These are phyloP conservation scores for Lentinus tigrinus DNA, from an alignment of 768 basidiomycete species.

Conservation along the genomic window DNA sequence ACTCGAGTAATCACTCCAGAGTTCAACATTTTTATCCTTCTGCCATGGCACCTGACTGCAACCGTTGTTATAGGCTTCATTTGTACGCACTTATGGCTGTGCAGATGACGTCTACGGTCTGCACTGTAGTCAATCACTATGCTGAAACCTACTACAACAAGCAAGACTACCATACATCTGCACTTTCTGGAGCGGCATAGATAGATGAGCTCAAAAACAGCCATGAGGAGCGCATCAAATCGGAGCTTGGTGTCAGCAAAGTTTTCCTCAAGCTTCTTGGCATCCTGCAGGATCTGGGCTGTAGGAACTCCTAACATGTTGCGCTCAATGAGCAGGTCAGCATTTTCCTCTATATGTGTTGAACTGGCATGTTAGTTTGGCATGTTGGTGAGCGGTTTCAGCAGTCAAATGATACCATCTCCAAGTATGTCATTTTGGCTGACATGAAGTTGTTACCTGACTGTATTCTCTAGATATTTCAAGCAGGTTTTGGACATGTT, in stretches of 20 bases:
- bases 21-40: too few species aligned
- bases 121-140: too few species aligned
- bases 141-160: not conserved
- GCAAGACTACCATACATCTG: constrained; percentile 7
- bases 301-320: not conserved
- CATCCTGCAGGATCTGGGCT: constrained; percentile 4
- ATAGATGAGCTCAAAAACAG: constrained; percentile 7
- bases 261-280: constrained; percentile 8
- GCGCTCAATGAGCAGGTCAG: constrained; percentile 18
- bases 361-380: constrained; percentile 21
- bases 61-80: too few species aligned
- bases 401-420: constrained; percentile 18
- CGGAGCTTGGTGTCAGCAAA: constrained; percentile 3
- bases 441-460: not conserved
- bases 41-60: too few species aligned
- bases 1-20: too few species aligned
- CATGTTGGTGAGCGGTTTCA: constrained; percentile 31
- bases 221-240: constrained; percentile 2
- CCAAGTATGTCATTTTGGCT: constrained; percentile 4
- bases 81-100: too few species aligned
- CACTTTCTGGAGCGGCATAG: constrained; percentile 5
- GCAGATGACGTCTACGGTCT: too few species aligned
- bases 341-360: constrained; percentile 29
- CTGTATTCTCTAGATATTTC: constrained; percentile 27
- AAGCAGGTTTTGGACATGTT: constrained; percentile 25